phyloP scores from a whole-genome alignment of 371 early-diverging fungal species.

The Enterospora canceri region DNA sequence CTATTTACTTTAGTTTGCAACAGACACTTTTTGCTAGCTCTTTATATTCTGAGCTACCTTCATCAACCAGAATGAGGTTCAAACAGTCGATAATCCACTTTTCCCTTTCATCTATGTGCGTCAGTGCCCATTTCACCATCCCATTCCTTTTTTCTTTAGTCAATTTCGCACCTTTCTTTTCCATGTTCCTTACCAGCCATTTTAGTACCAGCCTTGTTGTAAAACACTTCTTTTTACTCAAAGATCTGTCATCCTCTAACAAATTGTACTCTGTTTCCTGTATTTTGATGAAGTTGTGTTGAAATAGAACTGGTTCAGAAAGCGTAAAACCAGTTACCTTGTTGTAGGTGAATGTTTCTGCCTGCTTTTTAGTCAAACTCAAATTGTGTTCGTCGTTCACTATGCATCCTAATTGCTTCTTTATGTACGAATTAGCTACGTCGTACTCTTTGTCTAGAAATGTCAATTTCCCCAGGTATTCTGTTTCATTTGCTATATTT shows the following conservation, averaged over 20 bases:
- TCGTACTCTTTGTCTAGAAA: neutral
- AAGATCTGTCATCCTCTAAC: neutral
- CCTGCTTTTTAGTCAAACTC: neutral
- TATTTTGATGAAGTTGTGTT: conserved; percentile 9
- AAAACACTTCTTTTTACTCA: neutral
- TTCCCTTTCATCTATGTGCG: neutral
- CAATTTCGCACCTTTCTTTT: neutral
- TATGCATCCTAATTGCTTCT: conserved; percentile 7
- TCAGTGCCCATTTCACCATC: neutral
- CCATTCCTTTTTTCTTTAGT: neutral
- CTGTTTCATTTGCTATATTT: conserved; percentile 7
- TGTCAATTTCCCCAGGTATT: conserved; percentile 13
- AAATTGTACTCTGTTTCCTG: neutral
- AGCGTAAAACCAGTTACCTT: neutral
- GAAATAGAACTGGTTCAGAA: conserved; percentile 13
- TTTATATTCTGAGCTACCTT: neutral
- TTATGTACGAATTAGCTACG: conserved; percentile 8
- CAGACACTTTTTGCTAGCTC: neutral
- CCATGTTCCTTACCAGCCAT: neutral
- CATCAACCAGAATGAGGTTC: neutral
- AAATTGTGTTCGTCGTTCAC: neutral
- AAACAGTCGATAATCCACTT: neutral
- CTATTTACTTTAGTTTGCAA: too few species aligned
- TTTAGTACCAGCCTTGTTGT: neutral
- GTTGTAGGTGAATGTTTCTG: neutral